phyloP scores from a whole-genome alignment of 257 asterid species.

The Osmanthus fragrans region DNA sequence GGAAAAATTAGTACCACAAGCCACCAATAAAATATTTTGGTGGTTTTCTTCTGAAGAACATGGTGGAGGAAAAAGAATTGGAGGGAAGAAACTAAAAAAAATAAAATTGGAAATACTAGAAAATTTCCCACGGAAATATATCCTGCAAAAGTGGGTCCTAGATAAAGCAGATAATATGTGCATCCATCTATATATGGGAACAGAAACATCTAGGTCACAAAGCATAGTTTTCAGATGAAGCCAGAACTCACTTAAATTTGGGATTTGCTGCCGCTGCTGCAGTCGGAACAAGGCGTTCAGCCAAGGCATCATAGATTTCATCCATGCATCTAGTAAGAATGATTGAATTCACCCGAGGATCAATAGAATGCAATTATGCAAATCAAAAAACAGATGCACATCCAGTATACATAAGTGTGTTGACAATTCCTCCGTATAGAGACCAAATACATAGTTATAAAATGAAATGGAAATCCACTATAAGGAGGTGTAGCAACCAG shows the following conservation, averaged over 20 bases:
- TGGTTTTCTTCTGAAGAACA: conserved; percentile 12
- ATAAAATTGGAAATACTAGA: not conserved
- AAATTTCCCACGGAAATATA: not conserved
- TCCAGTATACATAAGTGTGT: not conserved
- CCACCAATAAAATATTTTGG: conserved; percentile 2
- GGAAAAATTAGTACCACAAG: not conserved
- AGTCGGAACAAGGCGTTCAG: conserved; percentile 71
- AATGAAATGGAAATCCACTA: not conserved
- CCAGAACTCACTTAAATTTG: conserved; percentile 60
- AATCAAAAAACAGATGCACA: conserved; percentile 13
- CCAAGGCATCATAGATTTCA: conserved; percentile 73
- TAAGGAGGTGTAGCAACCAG: conserved; percentile 9
- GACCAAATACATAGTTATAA: not conserved
- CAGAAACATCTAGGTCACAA: conserved; percentile 15
- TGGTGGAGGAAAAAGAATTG: not conserved
- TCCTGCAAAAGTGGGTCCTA: not conserved
- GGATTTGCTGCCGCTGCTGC: conserved; percentile 78
- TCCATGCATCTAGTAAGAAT: conserved; percentile 67
- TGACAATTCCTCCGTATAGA: not conserved
- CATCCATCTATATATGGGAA: conserved; percentile 11
- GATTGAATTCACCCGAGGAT: conserved; percentile 9
- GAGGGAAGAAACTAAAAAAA: not conserved
- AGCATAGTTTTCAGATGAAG: conserved; percentile 11
- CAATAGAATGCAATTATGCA: not conserved
- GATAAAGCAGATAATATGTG: not conserved